Evolutionary conservation across 768 basidiomycete species (phyloP).

Genomic region (Kwoniella pini): DNA sequence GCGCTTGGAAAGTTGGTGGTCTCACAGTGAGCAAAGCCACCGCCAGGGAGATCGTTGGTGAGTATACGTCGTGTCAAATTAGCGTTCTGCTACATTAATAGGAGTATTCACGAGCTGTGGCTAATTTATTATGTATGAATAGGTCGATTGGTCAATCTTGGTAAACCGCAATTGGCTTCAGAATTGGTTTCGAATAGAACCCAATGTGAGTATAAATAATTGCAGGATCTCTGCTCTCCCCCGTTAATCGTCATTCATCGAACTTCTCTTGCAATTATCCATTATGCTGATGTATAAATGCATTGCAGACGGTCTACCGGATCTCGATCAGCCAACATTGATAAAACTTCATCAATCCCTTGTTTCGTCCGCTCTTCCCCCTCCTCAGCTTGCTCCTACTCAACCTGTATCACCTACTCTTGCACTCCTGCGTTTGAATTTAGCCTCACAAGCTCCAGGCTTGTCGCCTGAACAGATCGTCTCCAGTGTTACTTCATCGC

Average conservation of each 20-base stretch:
- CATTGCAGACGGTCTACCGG: slow-evolving; percentile 21
- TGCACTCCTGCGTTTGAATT: slow-evolving; percentile 12
- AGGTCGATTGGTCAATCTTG: slow-evolving; percentile 23
- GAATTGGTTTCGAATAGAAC: slow-evolving; percentile 15
- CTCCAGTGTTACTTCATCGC: not conserved
- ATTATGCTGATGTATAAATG: not conserved
- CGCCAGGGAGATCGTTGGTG: slow-evolving; percentile 27
- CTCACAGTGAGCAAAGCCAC: slow-evolving; percentile 13
- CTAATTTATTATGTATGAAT: not conserved
- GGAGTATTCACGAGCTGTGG: no score
- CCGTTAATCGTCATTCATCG: not conserved
- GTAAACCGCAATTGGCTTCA: slow-evolving; percentile 17
- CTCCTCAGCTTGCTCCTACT: slow-evolving; percentile 7
- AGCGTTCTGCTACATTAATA: not conserved
- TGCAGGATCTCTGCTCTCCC: not conserved
- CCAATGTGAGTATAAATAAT: slow-evolving; percentile 14
- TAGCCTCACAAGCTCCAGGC: not conserved
- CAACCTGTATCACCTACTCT: slow-evolving; percentile 20
- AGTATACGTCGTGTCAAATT: slow-evolving; percentile 4
- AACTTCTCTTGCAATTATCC: not conserved
- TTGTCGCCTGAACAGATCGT: not conserved
- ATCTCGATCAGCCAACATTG: slow-evolving; percentile 14
- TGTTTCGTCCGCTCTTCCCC: not conserved
- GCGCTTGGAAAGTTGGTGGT: slow-evolving; percentile 17
- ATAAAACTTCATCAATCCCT: slow-evolving; percentile 23